phyloP scores from a whole-genome alignment of 2,329 filamentous ascomycete genomes.

The Thielaviopsis populi region DNA sequence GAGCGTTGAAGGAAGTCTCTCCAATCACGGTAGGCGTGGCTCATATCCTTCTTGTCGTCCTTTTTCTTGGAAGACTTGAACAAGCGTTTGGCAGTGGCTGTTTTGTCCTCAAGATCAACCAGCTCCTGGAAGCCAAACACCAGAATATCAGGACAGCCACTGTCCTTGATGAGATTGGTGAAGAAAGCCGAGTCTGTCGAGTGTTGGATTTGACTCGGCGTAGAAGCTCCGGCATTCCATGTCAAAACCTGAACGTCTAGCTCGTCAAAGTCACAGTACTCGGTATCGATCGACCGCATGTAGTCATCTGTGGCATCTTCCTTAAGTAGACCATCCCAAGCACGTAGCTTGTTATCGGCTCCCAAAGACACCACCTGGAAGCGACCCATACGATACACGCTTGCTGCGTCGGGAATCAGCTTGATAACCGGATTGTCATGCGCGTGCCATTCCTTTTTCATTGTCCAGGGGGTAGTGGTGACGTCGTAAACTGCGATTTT shows the following conservation, averaged over 20 bases:
- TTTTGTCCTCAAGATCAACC: constrained; percentile 96
- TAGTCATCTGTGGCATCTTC: constrained; percentile 87
- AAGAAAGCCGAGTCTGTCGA: constrained; percentile 65
- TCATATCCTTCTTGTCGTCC: constrained; percentile 78
- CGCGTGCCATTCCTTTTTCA: constrained; percentile 89
- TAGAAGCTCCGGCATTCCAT: constrained; percentile 95
- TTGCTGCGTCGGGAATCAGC: constrained; percentile 63
- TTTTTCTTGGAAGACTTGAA: constrained; percentile 64
- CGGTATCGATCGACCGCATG: constrained; percentile 69
- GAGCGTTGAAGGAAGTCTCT: constrained; percentile 72
- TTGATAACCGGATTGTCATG: constrained; percentile 71
- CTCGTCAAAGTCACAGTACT: constrained; percentile 77
- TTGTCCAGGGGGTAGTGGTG: constrained; percentile 63
- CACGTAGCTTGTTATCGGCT: constrained; percentile 65
- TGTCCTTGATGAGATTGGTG: constrained; percentile 59
- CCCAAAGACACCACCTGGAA: constrained; percentile 77
- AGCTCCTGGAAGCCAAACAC: constrained; percentile 97
- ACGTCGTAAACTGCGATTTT: constrained; percentile 90
- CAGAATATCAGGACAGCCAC: constrained; percentile 70
- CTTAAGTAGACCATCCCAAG: constrained; percentile 87
- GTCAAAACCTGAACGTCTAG: constrained; percentile 70
- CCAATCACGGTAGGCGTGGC: constrained; percentile 94
- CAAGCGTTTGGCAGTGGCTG: constrained; percentile 70
- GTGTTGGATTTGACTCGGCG: constrained; percentile 66
- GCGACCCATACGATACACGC: constrained; percentile 71